Evolutionary conservation across 805 yeast genomes (phyloP), one percentile per base, ranked within the genome.

Genomic region (Hanseniaspora mollemarum): DNA sequence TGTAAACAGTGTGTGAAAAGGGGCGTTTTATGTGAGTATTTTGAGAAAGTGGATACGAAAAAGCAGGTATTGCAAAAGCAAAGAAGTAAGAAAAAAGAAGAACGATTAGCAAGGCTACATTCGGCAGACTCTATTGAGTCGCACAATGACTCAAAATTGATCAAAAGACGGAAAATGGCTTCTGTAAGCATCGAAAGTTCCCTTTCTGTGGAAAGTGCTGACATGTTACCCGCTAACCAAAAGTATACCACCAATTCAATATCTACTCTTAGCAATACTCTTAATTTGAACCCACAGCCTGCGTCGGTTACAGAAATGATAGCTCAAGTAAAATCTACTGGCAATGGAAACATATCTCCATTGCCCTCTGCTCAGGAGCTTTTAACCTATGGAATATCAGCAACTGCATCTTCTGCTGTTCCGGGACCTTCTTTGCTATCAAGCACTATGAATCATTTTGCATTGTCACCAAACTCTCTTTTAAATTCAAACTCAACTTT

Each of bases 1-100:
- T 51, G 53, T 26, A 44, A 40, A 21, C 26, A 37, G 18, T 51
- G 53, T 22, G 25, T 37, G 4, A 31, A 49, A 1, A 51, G 41
- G 18, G 39, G 39, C n/a, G 18, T 26, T 0, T 13, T 22, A 2
- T 51, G 53, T 44, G 40, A 31, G 9, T 51, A 51, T 35, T 44
- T 51, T 39, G 39, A 50, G 25, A 38, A 41, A 21, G 25, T 43
- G 9, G 33, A 21, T 4, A 37, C 42, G 9, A 42, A 41, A 28
- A 36, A 35, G 16, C 22, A 24, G 13, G 18, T 16, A 21, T 7
- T 16, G 6, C 19, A 10, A 36, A 42, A 22, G 29, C 43, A 36
- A 43, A 43, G 29, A 41, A 31, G 6, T 15, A 29, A 24, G 37
- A 41, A 16, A 41, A 28, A 31, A 29, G 16, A 19, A 19, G 18